Conservation (phyloP, 257 asterid species). For the Solanum arcanum region DNA sequence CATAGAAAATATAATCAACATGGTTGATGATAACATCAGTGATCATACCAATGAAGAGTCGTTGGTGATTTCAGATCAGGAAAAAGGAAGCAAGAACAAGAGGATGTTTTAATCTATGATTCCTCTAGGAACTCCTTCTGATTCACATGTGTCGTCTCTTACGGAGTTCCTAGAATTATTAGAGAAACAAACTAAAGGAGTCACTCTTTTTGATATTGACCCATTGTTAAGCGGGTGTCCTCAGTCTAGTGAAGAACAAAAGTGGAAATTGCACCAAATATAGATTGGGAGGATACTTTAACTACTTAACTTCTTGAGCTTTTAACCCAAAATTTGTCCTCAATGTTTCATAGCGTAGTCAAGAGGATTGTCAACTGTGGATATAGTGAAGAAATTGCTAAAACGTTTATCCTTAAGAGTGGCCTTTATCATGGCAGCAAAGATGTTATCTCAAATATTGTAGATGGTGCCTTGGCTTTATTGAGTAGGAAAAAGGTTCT, state of each 20-base stretch:
- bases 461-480: constrained; percentile 54
- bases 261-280: constrained; percentile 11
- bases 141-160: constrained; percentile 21
- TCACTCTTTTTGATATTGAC: constrained; percentile 18
- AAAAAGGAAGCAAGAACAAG: constrained; percentile 50
- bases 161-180: constrained; percentile 49
- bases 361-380: constrained; percentile 50
- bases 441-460: constrained; percentile 50
- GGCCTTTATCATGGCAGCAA: constrained; percentile 51
- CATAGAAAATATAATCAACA: background rate
- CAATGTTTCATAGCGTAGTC: constrained; percentile 36
- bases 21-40: constrained; percentile 23
- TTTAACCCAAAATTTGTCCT: constrained; percentile 22
- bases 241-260: constrained; percentile 8
- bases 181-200: constrained; percentile 21
- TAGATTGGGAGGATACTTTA: constrained; percentile 56
- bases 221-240: constrained; percentile 16
- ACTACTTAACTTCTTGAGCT: constrained; percentile 46
- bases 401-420: constrained; percentile 51
- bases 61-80: constrained; percentile 9
- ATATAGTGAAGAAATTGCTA: constrained; percentile 43
- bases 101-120: constrained; percentile 44
- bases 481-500: constrained; percentile 30
- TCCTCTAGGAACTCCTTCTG: constrained; percentile 14
- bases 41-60: constrained; percentile 14